These are phyloP conservation scores for Sergeia podlipaevii DNA, from an alignment of 208 protist genomes.

Conservation along the genomic window DNA sequence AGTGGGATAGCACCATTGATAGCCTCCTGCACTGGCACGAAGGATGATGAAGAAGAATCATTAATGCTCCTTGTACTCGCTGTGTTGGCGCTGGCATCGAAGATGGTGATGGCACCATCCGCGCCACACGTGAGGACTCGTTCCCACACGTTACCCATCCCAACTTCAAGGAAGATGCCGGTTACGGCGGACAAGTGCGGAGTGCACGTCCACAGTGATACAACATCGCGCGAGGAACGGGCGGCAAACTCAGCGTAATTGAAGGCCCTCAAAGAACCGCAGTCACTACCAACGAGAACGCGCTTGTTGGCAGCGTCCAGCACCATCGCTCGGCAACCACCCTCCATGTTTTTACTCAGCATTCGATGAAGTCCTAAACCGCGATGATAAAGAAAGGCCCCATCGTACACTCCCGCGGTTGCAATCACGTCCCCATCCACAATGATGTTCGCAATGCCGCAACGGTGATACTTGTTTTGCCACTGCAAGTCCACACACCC, in stretches of 20 bases:
- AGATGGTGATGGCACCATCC: constrained; percentile 17
- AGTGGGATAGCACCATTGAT: too few relatives aligned
- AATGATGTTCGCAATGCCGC: constrained; percentile 39
- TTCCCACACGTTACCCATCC: constrained; percentile 40
- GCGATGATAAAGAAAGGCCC: constrained; percentile 41
- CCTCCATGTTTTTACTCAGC: constrained; percentile 16
- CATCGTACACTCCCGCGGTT: constrained; percentile 57
- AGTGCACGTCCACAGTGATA: constrained; percentile 13
- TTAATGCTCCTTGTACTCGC: too few relatives aligned
- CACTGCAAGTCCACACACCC: constrained; percentile 37
- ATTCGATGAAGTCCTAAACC: constrained; percentile 12
- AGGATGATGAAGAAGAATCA: too few relatives aligned
- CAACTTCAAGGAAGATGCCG: constrained; percentile 49
- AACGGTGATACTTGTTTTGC: constrained; percentile 53
- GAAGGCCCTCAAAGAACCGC: constrained; percentile 44
- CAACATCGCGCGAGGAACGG: constrained; percentile 8
- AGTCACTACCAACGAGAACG: constrained; percentile 49
- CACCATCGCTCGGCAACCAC: constrained; percentile 19
- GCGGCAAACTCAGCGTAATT: constrained; percentile 60
- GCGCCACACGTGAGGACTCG: constrained; percentile 31
- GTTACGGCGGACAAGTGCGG: constrained; percentile 36
- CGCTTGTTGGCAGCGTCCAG: constrained; percentile 53
- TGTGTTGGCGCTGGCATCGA: too few relatives aligned
- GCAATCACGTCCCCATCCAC: constrained; percentile 59
- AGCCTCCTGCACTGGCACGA: too few relatives aligned